Evolutionary conservation across 2,329 filamentous ascomycete genomes (phyloP).

Genomic region (Diaporthe amygdali): DNA sequence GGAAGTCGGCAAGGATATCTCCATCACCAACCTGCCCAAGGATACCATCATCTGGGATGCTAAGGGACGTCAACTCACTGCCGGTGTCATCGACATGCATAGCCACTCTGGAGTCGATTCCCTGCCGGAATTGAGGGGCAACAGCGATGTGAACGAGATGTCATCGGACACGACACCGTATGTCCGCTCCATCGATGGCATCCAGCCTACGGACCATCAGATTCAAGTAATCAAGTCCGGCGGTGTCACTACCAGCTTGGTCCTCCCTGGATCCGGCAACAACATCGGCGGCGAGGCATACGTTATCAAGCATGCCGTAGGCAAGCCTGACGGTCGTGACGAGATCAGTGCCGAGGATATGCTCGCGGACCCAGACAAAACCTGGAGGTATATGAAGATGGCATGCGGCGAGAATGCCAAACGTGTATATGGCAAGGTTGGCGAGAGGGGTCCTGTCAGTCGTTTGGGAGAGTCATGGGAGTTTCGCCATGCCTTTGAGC

Average conservation of each 20-base stretch:
- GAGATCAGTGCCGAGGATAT: slow-evolving; percentile 69
- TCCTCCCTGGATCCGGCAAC: slow-evolving; percentile 73
- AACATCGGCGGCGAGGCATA: slow-evolving; percentile 76
- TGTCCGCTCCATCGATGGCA: slow-evolving; percentile 68
- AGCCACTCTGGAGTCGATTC: slow-evolving; percentile 66
- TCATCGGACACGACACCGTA: slow-evolving; percentile 70
- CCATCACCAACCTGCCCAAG: slow-evolving; percentile 45
- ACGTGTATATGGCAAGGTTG: slow-evolving; percentile 60
- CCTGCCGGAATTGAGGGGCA: slow-evolving; percentile 60
- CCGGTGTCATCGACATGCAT: slow-evolving; percentile 76
- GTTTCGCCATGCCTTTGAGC: slow-evolving; percentile 71
- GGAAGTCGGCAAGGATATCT: slow-evolving; percentile 52
- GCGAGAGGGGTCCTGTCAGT: slow-evolving; percentile 60
- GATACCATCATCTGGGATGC: slow-evolving; percentile 61
- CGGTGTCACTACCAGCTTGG: slow-evolving; percentile 71
- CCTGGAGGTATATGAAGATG: slow-evolving; percentile 78
- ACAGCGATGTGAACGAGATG: slow-evolving; percentile 67
- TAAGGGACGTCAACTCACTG: slow-evolving; percentile 64
- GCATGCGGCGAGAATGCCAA: slow-evolving; percentile 76
- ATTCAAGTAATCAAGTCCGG: slow-evolving; percentile 74
- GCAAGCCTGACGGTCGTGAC: slow-evolving; percentile 60
- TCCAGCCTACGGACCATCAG: slow-evolving; percentile 68
- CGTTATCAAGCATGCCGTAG: slow-evolving; percentile 71
- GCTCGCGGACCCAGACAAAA: slow-evolving; percentile 68
- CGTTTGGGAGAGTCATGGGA: slow-evolving; percentile 73